These are phyloP conservation scores for Starmerella sp. DNA, from an alignment of 805 yeast genomes.

Conservation along the genomic window DNA sequence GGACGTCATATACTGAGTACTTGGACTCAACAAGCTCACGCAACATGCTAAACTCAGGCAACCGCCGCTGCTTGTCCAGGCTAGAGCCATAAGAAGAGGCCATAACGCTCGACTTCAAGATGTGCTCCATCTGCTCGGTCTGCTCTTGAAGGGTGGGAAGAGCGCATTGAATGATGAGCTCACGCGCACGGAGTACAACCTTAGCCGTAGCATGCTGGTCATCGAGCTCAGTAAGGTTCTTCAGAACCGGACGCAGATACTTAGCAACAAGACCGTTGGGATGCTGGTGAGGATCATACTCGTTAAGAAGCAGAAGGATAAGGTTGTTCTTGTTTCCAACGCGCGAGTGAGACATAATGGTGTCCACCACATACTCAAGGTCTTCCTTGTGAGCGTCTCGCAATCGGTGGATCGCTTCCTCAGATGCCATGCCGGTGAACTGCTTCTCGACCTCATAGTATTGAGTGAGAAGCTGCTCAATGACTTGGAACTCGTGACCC, in stretches of 20 bases:
- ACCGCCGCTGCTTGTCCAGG: conserved; percentile 39
- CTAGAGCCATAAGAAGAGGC: conserved; percentile 66
- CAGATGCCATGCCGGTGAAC: conserved; percentile 46
- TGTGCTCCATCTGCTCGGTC: conserved; percentile 94
- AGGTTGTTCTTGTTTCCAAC: conserved; percentile 88
- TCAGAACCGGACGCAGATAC: conserved; percentile 59
- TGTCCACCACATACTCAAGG: conserved; percentile 56
- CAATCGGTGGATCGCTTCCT: conserved; percentile 72
- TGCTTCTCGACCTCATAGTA: conserved; percentile 68
- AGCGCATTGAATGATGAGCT: conserved; percentile 90
- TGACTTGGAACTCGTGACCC: conserved; percentile 71
- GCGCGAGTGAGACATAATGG: conserved; percentile 80
- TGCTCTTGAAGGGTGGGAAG: conserved; percentile 93
- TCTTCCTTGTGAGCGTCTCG: conserved; percentile 81
- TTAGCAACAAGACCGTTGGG: conserved; percentile 57
- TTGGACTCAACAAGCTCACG: conserved; percentile 92
- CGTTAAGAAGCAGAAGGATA: conserved; percentile 70
- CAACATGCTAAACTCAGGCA: conserved; percentile 69
- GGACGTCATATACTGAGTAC: conserved; percentile 90
- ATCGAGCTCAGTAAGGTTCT: conserved; percentile 75
- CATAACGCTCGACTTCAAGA: conserved; percentile 80
- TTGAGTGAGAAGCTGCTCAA: conserved; percentile 56
- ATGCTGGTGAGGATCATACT: conserved; percentile 70
- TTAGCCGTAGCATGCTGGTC: conserved; percentile 74
- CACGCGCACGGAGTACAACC: conserved; percentile 91